Evolutionary conservation across 2,329 filamentous ascomycete genomes (phyloP), one percentile per base, ranked within the genome.

Genomic region (Chaetomium sp.): DNA sequence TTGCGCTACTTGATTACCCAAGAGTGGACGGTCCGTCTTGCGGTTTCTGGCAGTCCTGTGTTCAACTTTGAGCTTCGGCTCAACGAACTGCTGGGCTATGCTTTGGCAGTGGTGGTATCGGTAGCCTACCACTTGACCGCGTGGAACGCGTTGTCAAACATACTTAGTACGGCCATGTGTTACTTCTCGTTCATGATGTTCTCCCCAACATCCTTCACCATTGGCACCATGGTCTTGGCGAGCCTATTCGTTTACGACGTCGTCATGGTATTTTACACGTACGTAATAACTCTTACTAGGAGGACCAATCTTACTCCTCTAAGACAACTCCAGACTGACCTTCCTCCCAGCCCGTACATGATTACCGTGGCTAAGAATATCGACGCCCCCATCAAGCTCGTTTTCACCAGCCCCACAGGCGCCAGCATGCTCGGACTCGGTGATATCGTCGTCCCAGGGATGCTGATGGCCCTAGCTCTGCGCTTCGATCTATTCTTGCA

Each of bases 221-320:
- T 89, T 0, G 90, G 90, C 0, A 87, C 86, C 6, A 71, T 91
- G 44, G 84, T 97, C 8, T 76, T 97, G 1, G 74, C 77, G 8
- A 89, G 87, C 0, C 76, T 97, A 1, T 97, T 97, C 74, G 83
- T 95, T 66, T 99, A 99, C 67, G 92, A 99, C 68, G 92, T 99
- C 49, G 85, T 94, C 70, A 91, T 92, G 78, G 89, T 94, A 5
- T 94, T 94, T 68, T 94, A 87, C 68, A 91, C 88, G 74, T 85
- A 68, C 71, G 81, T 76, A n/a, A 6, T 32, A 32, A 19, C 41
- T 36, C 7, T n/a, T 14, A 5, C 41, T 2, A 27, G 19, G 19
- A 27, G 19, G 19, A 27, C 19, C 7, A 14, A 27, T 5, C 3
- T 14, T 4, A 35, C 32, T 41, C 19, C 27, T 38, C 12, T 38